Conservation (phyloP, 805 yeast genomes). For the Cyberlindnera mrakii region DNA sequence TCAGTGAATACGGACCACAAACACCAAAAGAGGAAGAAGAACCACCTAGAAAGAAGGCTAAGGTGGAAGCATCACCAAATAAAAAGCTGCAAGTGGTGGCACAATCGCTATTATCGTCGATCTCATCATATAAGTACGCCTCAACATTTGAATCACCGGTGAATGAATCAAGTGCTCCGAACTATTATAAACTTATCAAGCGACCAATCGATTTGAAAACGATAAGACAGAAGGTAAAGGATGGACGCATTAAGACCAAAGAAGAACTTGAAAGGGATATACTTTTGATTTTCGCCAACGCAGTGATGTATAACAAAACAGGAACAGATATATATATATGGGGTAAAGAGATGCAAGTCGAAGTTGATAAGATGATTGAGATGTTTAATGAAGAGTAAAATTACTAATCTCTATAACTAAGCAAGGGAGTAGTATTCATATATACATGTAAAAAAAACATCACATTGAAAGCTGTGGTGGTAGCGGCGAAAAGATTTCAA, state of each 20-base stretch:
- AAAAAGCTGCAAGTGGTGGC: constrained; percentile 60
- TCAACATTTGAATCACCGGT: constrained; percentile 73
- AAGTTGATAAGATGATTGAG: constrained; percentile 48
- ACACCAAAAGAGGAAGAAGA: constrained; percentile 6
- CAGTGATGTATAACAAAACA: constrained; percentile 72
- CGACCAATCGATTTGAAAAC: constrained; percentile 66
- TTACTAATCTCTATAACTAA: neutral
- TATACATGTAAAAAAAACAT: too few relatives aligned
- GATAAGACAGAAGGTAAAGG: constrained; percentile 50
- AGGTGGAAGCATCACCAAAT: constrained; percentile 19
- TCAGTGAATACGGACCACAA: constrained; percentile 5
- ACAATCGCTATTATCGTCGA: constrained; percentile 49
- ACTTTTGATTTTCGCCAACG: constrained; percentile 75
- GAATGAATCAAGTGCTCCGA: constrained; percentile 58
- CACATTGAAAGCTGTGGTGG: too few relatives aligned
- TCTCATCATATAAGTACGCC: constrained; percentile 66
- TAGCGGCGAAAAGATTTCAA: constrained; percentile 3
- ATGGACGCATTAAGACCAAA: constrained; percentile 43
- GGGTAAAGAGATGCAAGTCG: constrained; percentile 67
- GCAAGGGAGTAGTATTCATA: too few relatives aligned
- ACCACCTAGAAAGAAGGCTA: constrained; percentile 6
- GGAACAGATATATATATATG: constrained; percentile 55
- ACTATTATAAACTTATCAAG: constrained; percentile 54
- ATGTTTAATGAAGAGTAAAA: constrained; percentile 35
- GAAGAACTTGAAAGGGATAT: constrained; percentile 61